A percentile compares a stretch with the other conserved stretches of the same genome.
Evolutionary conservation across 305 asterid species (phyloP).

Genomic region (Fraxinus latifolia): DNA sequence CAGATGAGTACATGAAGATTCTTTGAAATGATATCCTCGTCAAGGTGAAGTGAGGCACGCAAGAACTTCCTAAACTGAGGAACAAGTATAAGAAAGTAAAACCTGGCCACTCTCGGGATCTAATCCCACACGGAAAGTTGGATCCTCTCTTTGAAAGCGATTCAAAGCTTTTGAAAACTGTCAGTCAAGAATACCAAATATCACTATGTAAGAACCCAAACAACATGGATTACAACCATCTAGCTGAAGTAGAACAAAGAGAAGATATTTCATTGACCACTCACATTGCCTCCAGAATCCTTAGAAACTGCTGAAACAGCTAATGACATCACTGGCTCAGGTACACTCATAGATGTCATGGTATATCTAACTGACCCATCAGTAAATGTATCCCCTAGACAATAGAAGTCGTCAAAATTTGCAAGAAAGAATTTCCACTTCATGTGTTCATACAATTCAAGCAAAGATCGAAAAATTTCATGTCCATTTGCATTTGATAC

Average conservation of each 20-base stretch:
- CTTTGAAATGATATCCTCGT: constrained; percentile 9
- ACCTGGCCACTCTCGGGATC: constrained; percentile 98
- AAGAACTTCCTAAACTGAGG: neutral
- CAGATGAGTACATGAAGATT: constrained; percentile 20
- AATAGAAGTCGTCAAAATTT: neutral
- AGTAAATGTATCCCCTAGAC: constrained; percentile 92
- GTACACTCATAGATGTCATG: constrained; percentile 99
- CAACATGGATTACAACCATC: constrained; percentile 6
- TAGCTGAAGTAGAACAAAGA: constrained; percentile 14
- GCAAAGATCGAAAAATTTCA: neutral
- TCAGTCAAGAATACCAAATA: constrained; percentile 24
- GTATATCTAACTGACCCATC: constrained; percentile 94
- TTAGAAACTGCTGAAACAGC: constrained; percentile 93
- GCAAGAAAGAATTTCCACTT: neutral
- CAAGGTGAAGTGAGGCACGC: neutral
- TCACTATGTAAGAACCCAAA: constrained; percentile 16
- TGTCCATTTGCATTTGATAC: constrained; percentile 34
- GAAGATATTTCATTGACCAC: constrained; percentile 25
- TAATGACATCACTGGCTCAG: constrained; percentile 99
- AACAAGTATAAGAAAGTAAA: constrained; percentile 18
- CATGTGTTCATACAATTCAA: neutral
- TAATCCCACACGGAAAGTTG: constrained; percentile 94
- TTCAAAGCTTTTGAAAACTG: constrained; percentile 99
- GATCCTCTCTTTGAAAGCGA: constrained; percentile 97
- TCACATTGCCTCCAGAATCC: constrained; percentile 95